These are phyloP conservation scores for Anthostomella pinea DNA, from an alignment of 2,329 filamentous ascomycete species.

Conservation along the genomic window DNA sequence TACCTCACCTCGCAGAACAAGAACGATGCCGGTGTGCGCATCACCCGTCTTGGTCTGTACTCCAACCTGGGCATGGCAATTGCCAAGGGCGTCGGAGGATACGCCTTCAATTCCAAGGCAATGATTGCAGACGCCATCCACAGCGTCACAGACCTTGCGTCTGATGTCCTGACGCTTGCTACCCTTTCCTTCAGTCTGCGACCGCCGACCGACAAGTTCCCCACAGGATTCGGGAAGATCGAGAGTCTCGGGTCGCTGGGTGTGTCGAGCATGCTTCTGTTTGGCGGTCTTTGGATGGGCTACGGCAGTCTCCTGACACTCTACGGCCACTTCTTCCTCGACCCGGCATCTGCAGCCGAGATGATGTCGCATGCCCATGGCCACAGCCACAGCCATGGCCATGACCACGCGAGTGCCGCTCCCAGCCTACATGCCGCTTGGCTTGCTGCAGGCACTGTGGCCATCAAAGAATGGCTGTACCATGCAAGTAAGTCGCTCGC, in stretches of 20 bases:
- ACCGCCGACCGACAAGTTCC: conserved; percentile 78
- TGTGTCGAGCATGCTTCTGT: conserved; percentile 85
- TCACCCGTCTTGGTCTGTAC: conserved; percentile 83
- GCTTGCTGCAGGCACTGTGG: conserved; percentile 85
- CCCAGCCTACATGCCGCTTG: conserved; percentile 94
- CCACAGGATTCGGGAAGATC: conserved; percentile 93
- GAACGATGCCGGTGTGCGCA: conserved; percentile 88
- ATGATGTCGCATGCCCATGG: conserved; percentile 55
- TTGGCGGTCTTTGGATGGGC: conserved; percentile 90
- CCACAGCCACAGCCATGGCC: conserved; percentile 60
- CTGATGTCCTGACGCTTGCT: conserved; percentile 87
- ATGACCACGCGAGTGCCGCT: conserved; percentile 60
- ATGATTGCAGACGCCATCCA: conserved; percentile 94
- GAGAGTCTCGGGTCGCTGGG: conserved; percentile 92
- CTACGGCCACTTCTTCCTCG: conserved; percentile 70
- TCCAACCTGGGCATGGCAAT: conserved; percentile 94
- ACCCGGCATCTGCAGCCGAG: conserved; percentile 53
- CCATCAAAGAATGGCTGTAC: conserved; percentile 96
- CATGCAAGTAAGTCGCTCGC: conserved; percentile 74
- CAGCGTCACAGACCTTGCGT: conserved; percentile 90
- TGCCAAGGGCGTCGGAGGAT: conserved; percentile 88
- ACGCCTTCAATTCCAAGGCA: conserved; percentile 90
- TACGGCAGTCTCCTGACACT: conserved; percentile 69
- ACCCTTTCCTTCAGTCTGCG: conserved; percentile 93
- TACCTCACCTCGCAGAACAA: conserved; percentile 81